A percentile compares a stretch with the other conserved stretches of the same genome.
Evolutionary conservation across 73 alveolate species (phyloP).

Genomic region (Paramecium biaurelia): DNA sequence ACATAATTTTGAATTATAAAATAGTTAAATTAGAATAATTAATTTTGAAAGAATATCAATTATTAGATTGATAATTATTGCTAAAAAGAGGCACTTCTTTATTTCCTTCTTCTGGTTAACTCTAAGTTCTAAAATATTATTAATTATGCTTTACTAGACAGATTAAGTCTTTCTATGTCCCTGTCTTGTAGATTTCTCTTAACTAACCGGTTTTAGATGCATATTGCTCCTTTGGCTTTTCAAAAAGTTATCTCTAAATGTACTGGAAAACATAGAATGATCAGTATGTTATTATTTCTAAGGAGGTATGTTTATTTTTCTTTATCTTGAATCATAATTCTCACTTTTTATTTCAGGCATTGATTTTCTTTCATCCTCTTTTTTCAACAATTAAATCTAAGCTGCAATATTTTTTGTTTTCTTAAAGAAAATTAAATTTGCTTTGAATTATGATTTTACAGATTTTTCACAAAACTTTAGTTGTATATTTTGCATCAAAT

Average conservation of each 20-base stretch:
- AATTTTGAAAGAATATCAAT: not conserved
- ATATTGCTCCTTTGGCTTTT: conserved; percentile 9
- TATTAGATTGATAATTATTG: not conserved
- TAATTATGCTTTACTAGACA: not conserved
- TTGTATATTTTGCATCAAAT: not conserved
- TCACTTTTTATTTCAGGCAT: not conserved
- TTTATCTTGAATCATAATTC: not conserved
- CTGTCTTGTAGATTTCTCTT: not conserved
- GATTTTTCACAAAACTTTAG: not conserved
- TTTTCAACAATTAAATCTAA: not conserved
- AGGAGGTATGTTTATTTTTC: not conserved
- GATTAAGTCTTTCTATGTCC: conserved; percentile 1
- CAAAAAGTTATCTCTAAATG: not conserved
- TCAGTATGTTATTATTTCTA: not conserved
- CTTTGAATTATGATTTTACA: conserved; percentile 21
- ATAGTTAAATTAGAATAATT: not conserved
- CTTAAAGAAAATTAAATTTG: conserved; percentile 12
- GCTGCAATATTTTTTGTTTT: conserved; percentile 26
- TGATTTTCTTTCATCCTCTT: not conserved
- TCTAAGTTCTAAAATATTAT: not conserved
- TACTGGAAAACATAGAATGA: not conserved
- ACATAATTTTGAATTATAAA: not conserved
- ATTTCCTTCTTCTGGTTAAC: not conserved
- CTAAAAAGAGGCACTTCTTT: not conserved
- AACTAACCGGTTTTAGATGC: not conserved